A percentile compares a stretch with the other conserved stretches of the same genome.
Evolutionary conservation across 805 yeast genomes (phyloP).

Genomic region (Scheffersomyces lignosus): DNA sequence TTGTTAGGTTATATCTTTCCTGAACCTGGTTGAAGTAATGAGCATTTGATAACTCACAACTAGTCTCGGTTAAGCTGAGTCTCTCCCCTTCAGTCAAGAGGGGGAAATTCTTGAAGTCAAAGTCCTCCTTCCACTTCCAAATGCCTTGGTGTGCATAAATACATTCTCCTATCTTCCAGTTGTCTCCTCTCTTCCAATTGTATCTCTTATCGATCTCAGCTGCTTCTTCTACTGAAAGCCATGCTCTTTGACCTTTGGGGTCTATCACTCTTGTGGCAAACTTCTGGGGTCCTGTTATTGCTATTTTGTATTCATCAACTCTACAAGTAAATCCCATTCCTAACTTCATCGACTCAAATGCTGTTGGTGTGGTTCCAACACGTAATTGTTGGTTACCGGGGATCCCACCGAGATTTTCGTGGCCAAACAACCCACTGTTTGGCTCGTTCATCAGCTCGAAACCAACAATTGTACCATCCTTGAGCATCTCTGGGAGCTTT

Average conservation of each 20-base stretch:
- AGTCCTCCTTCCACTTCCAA: conserved; percentile 52
- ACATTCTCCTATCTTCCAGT: conserved; percentile 76
- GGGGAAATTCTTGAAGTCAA: conserved; percentile 20
- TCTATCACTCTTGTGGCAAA: conserved; percentile 56
- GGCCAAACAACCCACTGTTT: conserved; percentile 70
- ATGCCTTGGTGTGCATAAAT: conserved; percentile 79
- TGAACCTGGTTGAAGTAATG: conserved; percentile 30
- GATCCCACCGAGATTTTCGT: conserved; percentile 49
- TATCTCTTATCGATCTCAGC: conserved; percentile 54
- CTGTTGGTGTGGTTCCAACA: conserved; percentile 82
- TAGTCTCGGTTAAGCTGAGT: conserved; percentile 11
- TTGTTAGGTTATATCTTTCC: conserved; percentile 33
- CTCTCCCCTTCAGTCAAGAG: conserved; percentile 30
- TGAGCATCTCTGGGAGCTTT: conserved; percentile 32
- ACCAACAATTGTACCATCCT: conserved; percentile 61
- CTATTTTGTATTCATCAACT: conserved; percentile 68
- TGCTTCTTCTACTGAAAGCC: conserved; percentile 57
- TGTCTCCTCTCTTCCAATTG: conserved; percentile 63
- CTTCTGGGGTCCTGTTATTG: conserved; percentile 76
- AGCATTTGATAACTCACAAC: conserved; percentile 30
- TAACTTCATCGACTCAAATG: conserved; percentile 66
- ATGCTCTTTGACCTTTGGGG: conserved; percentile 66
- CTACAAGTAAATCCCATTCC: conserved; percentile 76
- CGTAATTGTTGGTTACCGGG: conserved; percentile 67
- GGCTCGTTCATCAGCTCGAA: conserved; percentile 89